Conservation (phyloP, 805 yeast genomes). For the Martiniozyma abietophila region DNA sequence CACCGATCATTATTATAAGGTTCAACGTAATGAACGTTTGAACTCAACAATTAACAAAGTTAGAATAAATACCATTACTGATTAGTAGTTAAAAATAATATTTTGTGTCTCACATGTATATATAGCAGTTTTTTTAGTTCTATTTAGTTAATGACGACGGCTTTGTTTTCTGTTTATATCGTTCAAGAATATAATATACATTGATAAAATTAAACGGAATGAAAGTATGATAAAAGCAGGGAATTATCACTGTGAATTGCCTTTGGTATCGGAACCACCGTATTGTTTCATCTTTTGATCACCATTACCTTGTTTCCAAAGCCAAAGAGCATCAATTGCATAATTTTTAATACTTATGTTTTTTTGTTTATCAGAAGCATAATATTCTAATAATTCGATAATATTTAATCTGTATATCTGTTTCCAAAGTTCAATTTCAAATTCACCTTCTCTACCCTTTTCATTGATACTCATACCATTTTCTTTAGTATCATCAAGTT, state of each 20-base stretch:
- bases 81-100: too few species aligned
- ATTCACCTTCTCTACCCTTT: conserved; percentile 28
- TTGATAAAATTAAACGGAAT: too few species aligned
- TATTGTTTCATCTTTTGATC: conserved; percentile 19
- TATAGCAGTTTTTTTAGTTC: conserved; percentile 2
- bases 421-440: conserved; percentile 61
- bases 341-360: conserved; percentile 72
- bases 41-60: conserved; percentile 54
- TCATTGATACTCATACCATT: conserved; percentile 23
- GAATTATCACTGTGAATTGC: too few species aligned
- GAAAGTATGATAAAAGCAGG: too few species aligned
- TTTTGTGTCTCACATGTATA: not conserved
- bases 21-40: conserved; percentile 73
- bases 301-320: conserved; percentile 61
- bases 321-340: conserved; percentile 86
- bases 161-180: too few species aligned
- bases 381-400: conserved; percentile 55
- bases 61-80: conserved; percentile 18
- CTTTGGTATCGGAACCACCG: too few species aligned
- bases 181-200: too few species aligned
- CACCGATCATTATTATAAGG: conserved; percentile 79
- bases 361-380: conserved; percentile 51
- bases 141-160: too few species aligned
- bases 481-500: conserved; percentile 27
- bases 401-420: conserved; percentile 53